Conservation (phyloP, 129 eudicot species). For the Centrapalus pauciflorus region DNA sequence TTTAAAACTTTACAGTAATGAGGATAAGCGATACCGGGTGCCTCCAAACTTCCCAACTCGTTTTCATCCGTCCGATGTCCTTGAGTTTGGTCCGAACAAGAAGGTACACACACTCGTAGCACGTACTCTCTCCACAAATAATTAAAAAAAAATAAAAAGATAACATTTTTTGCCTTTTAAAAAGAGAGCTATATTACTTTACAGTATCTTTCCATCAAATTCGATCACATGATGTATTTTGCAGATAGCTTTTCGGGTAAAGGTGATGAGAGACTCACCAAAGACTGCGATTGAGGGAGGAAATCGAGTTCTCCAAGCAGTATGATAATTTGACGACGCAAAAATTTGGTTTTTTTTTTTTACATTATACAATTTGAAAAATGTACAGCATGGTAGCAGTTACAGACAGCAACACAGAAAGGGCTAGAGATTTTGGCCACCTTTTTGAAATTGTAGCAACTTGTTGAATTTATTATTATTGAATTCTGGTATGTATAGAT, state of each 20-base stretch:
- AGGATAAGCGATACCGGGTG: conserved; percentile 64
- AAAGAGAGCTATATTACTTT: background rate
- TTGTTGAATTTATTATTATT: conserved; percentile 16
- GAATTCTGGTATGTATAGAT: conserved; percentile 28
- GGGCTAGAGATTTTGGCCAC: conserved; percentile 26
- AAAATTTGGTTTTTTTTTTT: background rate
- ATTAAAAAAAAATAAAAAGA: background rate
- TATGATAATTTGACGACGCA: conserved; percentile 23
- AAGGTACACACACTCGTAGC: conserved; percentile 36
- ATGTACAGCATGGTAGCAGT: conserved; percentile 53
- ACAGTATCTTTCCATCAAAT: background rate
- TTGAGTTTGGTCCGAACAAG: conserved; percentile 73
- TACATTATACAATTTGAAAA: conserved; percentile 14
- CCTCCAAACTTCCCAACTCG: conserved; percentile 84
- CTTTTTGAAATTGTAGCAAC: conserved; percentile 22
- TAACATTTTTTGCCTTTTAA: too few species aligned
- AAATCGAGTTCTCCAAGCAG: conserved; percentile 44
- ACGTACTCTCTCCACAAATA: background rate
- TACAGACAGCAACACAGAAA: conserved; percentile 14
- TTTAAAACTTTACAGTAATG: conserved; percentile 46
- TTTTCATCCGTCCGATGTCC: conserved; percentile 69
- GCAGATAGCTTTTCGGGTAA: conserved; percentile 82
- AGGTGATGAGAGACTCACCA: conserved; percentile 48
- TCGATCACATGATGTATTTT: background rate
- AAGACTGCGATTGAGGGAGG: conserved; percentile 30